A percentile compares a stretch with the other conserved stretches of the same genome.
phyloP scores from a whole-genome alignment of 2,329 filamentous ascomycete species.

The Fusarium proliferatum region DNA sequence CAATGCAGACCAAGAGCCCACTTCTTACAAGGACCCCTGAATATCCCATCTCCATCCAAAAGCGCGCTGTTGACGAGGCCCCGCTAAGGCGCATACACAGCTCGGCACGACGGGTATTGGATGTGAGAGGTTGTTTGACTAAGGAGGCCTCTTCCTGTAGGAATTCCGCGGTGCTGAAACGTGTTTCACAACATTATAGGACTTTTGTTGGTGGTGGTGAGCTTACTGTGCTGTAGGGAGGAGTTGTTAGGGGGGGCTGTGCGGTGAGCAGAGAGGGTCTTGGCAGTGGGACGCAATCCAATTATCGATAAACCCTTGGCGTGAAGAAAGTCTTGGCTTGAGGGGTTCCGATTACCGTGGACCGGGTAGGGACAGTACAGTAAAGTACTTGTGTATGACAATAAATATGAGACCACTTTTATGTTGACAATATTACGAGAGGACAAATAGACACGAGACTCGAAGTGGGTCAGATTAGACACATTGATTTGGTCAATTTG shows the following conservation, averaged over 20 bases:
- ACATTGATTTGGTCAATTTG: too few relatives aligned
- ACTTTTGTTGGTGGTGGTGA: not conserved
- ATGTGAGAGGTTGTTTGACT: rapidly evolving
- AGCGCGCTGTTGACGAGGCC: constrained; percentile 4
- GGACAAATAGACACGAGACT: not conserved
- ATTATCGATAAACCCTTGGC: constrained; percentile 8
- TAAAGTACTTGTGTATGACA: not conserved
- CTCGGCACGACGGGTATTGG: constrained; percentile 19
- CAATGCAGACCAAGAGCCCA: constrained; percentile 8
- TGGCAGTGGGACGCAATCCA: constrained; percentile 13
- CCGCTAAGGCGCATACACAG: constrained; percentile 16
- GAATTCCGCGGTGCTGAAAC: not conserved
- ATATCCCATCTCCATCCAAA: not conserved
- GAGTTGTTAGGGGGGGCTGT: not conserved
- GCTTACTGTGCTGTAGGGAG: not conserved
- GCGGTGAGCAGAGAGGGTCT: constrained; percentile 20
- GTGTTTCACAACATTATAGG: not conserved
- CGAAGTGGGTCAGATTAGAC: not conserved
- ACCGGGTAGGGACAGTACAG: not conserved
- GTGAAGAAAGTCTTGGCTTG: constrained; percentile 13
- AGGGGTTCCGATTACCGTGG: constrained; percentile 2
- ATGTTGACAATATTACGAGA: not conserved
- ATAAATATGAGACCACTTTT: not conserved
- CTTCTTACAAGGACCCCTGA: constrained; percentile 10
- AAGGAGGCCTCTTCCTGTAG: not conserved